Evolutionary conservation across 306 rosid genomes (phyloP).

Genomic region (Astragalus glycyphyllos): DNA sequence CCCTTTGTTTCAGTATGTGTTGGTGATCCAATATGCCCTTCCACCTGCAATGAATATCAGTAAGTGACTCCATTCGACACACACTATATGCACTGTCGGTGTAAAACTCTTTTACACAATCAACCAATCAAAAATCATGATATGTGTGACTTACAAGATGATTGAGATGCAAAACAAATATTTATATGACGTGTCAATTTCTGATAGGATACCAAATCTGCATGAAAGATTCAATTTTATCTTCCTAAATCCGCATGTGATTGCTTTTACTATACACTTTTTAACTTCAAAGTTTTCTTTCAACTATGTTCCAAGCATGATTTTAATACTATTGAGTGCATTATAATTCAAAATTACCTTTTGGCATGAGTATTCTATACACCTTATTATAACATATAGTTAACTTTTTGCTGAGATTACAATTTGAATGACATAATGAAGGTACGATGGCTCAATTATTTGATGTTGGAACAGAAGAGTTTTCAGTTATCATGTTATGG

Average conservation of each 20-base stretch:
- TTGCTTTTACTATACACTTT: no score
- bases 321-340: neutral
- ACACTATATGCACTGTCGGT: neutral
- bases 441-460: slow-evolving; percentile 86
- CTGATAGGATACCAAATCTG: no score
- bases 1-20: slow-evolving; percentile 69
- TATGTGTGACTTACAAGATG: no score
- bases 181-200: no score
- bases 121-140: no score
- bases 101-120: no score
- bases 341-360: neutral
- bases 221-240: no score
- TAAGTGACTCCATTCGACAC: slow-evolving; percentile 29
- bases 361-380: no score
- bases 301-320: no score
- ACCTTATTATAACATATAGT: neutral
- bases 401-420: neutral
- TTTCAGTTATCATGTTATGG: slow-evolving; percentile 80
- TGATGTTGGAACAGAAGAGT: slow-evolving; percentile 84
- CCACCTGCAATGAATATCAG: slow-evolving; percentile 93
- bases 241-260: no score
- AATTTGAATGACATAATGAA: slow-evolving; percentile 37
- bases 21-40: slow-evolving; percentile 71
- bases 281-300: no score
- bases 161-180: no score